Percentiles rank a stretch among this genome's conserved stretches.
Conservation (phyloP, 306 rosid species). For the Vigna trinervia region DNA sequence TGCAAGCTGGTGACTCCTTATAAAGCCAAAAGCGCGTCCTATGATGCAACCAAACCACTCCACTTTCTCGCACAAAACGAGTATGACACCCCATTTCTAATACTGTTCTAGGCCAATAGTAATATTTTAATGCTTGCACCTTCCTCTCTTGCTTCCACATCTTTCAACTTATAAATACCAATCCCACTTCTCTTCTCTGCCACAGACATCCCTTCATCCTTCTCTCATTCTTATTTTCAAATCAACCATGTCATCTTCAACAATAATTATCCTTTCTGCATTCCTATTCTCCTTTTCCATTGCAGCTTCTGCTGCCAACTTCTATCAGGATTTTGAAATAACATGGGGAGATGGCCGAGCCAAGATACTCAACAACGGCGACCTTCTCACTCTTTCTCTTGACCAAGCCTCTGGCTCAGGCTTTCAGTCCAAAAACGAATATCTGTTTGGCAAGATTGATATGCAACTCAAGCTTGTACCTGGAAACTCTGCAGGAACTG, state of each 20-base stretch:
- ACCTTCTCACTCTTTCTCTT: conserved; percentile 53
- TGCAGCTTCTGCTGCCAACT: conserved; percentile 22
- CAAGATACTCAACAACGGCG: conserved; percentile 45
- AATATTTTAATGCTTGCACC: neutral
- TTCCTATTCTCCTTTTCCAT: conserved; percentile 22
- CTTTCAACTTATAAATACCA: conserved; percentile 25
- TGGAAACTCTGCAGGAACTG: conserved; percentile 71
- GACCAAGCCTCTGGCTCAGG: conserved; percentile 73
- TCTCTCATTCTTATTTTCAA: neutral
- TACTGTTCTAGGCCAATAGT: neutral
- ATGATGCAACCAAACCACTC: conserved; percentile 3
- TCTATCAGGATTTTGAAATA: conserved; percentile 37
- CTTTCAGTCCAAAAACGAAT: conserved; percentile 61
- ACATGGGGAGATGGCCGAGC: conserved; percentile 50
- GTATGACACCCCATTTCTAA: neutral
- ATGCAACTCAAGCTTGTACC: conserved; percentile 76
- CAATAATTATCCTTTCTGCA: neutral
- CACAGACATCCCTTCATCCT: conserved; percentile 7
- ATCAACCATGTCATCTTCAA: conserved; percentile 34
- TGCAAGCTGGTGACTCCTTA: neutral
- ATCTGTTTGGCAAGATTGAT: conserved; percentile 64
- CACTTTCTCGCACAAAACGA: neutral
- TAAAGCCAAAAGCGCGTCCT: conserved; percentile 24
- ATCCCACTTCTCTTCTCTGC: conserved; percentile 21
- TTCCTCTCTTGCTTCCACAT: conserved; percentile 30